These are phyloP conservation scores for Golovinomyces cichoracearum DNA, from an alignment of 2,329 filamentous ascomycete species.

Conservation along the genomic window DNA sequence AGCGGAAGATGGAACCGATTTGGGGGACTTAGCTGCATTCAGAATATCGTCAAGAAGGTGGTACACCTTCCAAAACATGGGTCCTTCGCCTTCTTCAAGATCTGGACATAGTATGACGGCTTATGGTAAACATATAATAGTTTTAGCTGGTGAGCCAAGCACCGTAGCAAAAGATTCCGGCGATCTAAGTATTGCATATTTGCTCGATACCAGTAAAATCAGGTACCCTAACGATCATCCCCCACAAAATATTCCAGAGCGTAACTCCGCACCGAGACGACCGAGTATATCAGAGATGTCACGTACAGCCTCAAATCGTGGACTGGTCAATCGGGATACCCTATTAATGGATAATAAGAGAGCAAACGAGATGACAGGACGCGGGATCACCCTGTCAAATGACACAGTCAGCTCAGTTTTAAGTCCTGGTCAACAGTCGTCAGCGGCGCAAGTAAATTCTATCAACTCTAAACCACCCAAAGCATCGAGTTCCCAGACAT, in stretches of 20 bases:
- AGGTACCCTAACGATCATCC: constrained; percentile 61
- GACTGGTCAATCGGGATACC: constrained; percentile 11
- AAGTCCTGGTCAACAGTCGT: constrained; percentile 11
- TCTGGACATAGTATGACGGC: constrained; percentile 97
- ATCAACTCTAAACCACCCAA: constrained; percentile 30
- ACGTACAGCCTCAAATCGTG: constrained; percentile 9
- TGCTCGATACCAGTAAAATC: constrained; percentile 87
- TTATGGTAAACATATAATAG: constrained; percentile 73
- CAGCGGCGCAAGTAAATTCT: constrained; percentile 15
- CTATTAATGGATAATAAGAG: constrained; percentile 21
- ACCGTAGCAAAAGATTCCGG: constrained; percentile 55
- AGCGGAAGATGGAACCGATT: constrained; percentile 72
- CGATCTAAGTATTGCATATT: constrained; percentile 70
- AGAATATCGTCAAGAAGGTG: constrained; percentile 61
- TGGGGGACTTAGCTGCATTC: constrained; percentile 79
- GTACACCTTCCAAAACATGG: constrained; percentile 99
- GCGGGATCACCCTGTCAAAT: constrained; percentile 14
- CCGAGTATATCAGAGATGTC: constrained; percentile 21
- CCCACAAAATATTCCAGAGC: constrained; percentile 18
- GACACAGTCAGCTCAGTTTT: constrained; percentile 14
- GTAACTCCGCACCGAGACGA: constrained; percentile 15
- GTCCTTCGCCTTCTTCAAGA: constrained; percentile 70
- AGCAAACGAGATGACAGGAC: constrained; percentile 17
- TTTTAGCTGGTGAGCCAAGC: constrained; percentile 83
- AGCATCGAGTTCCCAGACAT: constrained; percentile 30